Evolutionary conservation across 768 basidiomycete genomes (phyloP).

Genomic region (Fomitopsis serialis): DNA sequence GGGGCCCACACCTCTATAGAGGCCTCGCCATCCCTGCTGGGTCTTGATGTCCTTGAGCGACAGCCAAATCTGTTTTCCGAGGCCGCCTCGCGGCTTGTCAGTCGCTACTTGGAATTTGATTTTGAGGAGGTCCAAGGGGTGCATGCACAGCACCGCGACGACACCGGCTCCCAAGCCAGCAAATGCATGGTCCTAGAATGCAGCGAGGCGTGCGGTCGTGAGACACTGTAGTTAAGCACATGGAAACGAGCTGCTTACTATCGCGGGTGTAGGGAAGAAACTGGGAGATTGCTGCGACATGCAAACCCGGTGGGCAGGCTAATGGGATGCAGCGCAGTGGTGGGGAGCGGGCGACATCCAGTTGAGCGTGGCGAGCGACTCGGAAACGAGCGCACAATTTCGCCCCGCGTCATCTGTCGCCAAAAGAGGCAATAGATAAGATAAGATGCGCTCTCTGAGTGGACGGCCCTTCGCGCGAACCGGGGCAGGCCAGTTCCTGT

Average conservation of each 20-base stretch:
- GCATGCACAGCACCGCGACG: slow-evolving; percentile 91
- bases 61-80: slow-evolving; percentile 72
- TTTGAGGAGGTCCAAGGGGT: slow-evolving; percentile 94
- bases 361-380: no score
- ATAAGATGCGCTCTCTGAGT: slow-evolving; percentile 1
- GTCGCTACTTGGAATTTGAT: slow-evolving; percentile 90
- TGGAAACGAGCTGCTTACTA: slow-evolving; percentile 14
- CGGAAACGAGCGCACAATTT: not conserved
- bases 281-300: slow-evolving; percentile 25
- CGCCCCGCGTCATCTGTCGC: not conserved
- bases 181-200: slow-evolving; percentile 82
- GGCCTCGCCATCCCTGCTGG: slow-evolving; percentile 72
- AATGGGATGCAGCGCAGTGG: not conserved
- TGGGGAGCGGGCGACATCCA: not conserved
- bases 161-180: slow-evolving; percentile 93
- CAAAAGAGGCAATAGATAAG: slow-evolving; percentile 2
- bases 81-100: slow-evolving; percentile 47
- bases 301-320: slow-evolving; percentile 2
- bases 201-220: not conserved
- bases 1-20: slow-evolving; percentile 86
- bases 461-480: not conserved
- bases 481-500: not conserved
- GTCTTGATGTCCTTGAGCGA: slow-evolving; percentile 70
- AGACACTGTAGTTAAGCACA: not conserved
- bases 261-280: slow-evolving; percentile 34